Base-by-base conservation (phyloP, 2,329 filamentous ascomycete species). In the Cercospora beticola region DNA sequence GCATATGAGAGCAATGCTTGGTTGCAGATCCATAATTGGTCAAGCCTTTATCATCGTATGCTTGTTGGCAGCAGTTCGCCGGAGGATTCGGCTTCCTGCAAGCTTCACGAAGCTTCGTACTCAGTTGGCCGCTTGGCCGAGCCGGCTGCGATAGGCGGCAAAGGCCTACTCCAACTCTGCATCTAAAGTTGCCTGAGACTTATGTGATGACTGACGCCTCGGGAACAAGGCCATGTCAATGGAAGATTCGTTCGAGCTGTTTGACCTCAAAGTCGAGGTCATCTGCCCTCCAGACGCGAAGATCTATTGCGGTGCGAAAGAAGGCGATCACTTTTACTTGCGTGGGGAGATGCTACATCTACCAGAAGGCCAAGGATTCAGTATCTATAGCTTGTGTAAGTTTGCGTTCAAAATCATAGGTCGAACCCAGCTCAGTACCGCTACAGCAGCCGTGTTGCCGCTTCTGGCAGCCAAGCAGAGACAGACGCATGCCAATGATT, bases 301-400 rank as follows among this genome's bases (percentile, higher is more conserved):
- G 43, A 73, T 72, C 18, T 73, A 71, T 40, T 74, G 72, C 54
- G 72, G 72, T 4, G 71, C 72, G 18, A 70, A 71, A 60, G 65
- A 62, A 16, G 72, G 71, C 12, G 72, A 74, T 46, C 65, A 71
- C 33, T 74, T 74, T 64, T 65, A 70, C 14, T 49, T 74, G 33
- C 57, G 65, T 46, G 72, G 71, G n/a, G 72, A 74, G 64, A 74
- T 74, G 71, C 40, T 74, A 46, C 70, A 73, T 56, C 62, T 74
- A 36, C 70, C 72, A 46, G 56, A 61, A 40, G 65, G 56, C 33
- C 72, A 74, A 61, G 72, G 72, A 4, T 71, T 73, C 30, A 74
- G 72, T 43, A 74, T 74, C 12, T 74, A 74, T 68, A 73, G 71
- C 54, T 63, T 74, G 14, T 66, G 72, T 73, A 56, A 31, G 68